Evolutionary conservation across 306 rosid species (phyloP).

Genomic region (Quercus cerris): DNA sequence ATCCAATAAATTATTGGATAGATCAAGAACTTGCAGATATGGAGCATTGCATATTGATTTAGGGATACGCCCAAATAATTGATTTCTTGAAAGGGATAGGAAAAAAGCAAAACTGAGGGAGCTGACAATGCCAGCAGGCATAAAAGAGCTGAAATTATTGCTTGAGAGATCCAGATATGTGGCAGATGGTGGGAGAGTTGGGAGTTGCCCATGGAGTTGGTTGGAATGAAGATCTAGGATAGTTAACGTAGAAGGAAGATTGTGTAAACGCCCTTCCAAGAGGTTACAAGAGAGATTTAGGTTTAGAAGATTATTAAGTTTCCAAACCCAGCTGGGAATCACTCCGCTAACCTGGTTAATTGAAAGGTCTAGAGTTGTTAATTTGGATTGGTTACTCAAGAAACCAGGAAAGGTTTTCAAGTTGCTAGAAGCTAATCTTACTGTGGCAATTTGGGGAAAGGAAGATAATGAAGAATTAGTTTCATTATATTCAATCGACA

Average conservation of each 20-base stretch:
- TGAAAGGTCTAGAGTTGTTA: neutral
- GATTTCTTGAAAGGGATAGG: conserved; percentile 11
- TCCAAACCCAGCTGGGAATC: too few species aligned
- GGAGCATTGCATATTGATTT: neutral
- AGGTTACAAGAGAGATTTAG: neutral
- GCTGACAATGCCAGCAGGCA: neutral
- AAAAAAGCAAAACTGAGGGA: fast-evolving
- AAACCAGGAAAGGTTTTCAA: neutral
- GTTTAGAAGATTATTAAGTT: fast-evolving
- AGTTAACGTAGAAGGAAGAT: fast-evolving
- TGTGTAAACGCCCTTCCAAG: neutral
- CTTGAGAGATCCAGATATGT: conserved; percentile 26
- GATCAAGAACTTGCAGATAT: neutral
- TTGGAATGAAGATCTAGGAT: conserved; percentile 41
- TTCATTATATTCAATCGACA: neutral
- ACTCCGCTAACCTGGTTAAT: neutral
- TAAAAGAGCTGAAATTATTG: conserved; percentile 32
- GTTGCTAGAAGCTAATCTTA: neutral
- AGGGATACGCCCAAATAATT: conserved; percentile 3
- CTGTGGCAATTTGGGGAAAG: neutral
- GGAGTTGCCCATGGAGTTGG: conserved; percentile 31
- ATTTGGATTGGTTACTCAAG: neutral
- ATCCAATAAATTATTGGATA: neutral
- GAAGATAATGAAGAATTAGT: neutral
- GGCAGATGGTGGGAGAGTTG: neutral